Evolutionary conservation across 441 rosid genomes (phyloP), one percentile per base, ranked within the genome.

Genomic region (Corymbia citriodora): DNA sequence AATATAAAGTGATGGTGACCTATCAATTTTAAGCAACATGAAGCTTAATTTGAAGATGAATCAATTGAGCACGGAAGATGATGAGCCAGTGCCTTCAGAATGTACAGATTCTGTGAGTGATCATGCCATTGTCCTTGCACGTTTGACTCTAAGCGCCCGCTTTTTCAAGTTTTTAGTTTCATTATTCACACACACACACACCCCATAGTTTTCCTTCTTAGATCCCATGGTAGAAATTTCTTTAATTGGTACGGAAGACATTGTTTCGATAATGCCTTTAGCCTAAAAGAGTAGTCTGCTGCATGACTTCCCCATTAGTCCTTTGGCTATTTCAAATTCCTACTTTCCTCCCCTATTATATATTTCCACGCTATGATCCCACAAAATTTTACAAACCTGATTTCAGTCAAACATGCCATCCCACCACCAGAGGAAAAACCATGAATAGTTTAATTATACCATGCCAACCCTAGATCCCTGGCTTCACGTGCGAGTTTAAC

Each of bases 1-100:
- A 93, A 93, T 94, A 90, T 90, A 96, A 90, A 96, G 95, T 87
- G 98, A 96, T 36, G 98, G 99, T 10, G 97, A 97, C 92, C 93
- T 94, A 89, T 93, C 94, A 45, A 95, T 98, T 90, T 94, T 97
- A 52, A 92, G 95, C 90, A 98, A 96, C 93, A 93, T 97, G 98
- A 95, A 95, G 92, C 92, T 92, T 90, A 96, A 97, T 92, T 93
- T 96, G 93, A 96, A 94, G 92, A 91, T 92, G 90, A 96, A 96
- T 90, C 89, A 91, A 52, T 88, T 95, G 92, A 92, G 91, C 53
- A 65, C 89, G 68, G 94, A 88, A 86, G 91, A 90, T 54, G 87
- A 89, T 81, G 79, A 91, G 48, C 91, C 88, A 3, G 92, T 92
- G 81, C 87, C 92, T 45, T 61, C 50, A 5, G 92, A 93, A 91